phyloP scores from a whole-genome alignment of 331 rosid genomes.

The Ulmus americana region DNA sequence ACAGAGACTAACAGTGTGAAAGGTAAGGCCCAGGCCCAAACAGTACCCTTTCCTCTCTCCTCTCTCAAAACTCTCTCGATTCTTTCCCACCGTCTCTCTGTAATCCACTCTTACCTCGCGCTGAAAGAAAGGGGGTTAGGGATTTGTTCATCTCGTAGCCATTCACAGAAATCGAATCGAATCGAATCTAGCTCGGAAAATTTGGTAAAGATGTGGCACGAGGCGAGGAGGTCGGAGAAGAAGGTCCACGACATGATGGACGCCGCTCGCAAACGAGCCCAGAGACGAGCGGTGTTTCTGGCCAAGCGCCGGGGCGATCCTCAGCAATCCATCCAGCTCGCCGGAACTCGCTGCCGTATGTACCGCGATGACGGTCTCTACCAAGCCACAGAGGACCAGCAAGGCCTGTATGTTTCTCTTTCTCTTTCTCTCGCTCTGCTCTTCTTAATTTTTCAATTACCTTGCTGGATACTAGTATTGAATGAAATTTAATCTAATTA shows the following conservation, averaged over 20 bases:
- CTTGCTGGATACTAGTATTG: background rate
- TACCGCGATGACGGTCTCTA: conserved; percentile 89
- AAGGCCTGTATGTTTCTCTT: conserved; percentile 69
- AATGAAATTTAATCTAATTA: background rate
- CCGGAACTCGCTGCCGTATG: conserved; percentile 65
- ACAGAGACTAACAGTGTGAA: too few relatives aligned
- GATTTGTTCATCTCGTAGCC: conserved; percentile 7
- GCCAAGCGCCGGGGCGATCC: conserved; percentile 98
- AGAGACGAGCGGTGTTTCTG: conserved; percentile 78
- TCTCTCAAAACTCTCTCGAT: background rate
- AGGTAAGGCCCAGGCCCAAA: background rate
- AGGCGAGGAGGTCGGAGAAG: conserved; percentile 91
- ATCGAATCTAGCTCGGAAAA: conserved; percentile 7
- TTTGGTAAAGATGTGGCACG: conserved; percentile 81
- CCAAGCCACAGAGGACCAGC: conserved; percentile 92
- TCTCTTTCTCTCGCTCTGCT: background rate
- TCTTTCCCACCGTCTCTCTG: background rate
- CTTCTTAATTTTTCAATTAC: background rate
- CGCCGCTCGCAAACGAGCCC: conserved; percentile 97
- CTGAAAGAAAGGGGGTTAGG: background rate
- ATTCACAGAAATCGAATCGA: background rate
- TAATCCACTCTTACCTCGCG: background rate
- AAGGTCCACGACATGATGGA: conserved; percentile 99
- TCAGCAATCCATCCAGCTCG: conserved; percentile 74
- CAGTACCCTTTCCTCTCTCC: background rate